Evolutionary conservation across 306 rosid genomes (phyloP).

Genomic region (Cyclanthera cordifolia): DNA sequence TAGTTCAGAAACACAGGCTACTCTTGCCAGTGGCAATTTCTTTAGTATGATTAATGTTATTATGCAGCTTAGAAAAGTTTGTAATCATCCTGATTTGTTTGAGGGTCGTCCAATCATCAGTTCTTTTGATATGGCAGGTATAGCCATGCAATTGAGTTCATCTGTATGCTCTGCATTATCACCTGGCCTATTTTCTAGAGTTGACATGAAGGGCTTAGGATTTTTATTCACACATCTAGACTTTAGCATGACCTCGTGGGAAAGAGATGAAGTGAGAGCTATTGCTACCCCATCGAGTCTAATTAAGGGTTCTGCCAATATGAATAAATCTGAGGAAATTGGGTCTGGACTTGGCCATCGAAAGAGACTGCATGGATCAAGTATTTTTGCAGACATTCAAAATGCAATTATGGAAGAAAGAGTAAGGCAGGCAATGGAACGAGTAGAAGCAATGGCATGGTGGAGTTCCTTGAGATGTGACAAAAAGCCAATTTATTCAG

Average conservation of each 20-base stretch:
- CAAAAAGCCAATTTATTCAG: constrained; percentile 59
- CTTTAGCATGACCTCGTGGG: constrained; percentile 84
- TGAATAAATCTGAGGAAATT: constrained; percentile 36
- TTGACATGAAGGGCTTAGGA: constrained; percentile 67
- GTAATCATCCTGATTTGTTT: constrained; percentile 97
- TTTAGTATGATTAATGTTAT: constrained; percentile 94
- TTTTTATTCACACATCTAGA: constrained; percentile 79
- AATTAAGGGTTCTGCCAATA: constrained; percentile 45
- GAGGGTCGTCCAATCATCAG: constrained; percentile 99
- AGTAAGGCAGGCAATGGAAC: constrained; percentile 58
- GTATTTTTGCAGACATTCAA: constrained; percentile 76
- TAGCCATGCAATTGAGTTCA: constrained; percentile 66
- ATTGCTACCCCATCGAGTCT: constrained; percentile 59
- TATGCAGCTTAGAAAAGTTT: constrained; percentile 98
- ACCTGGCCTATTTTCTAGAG: constrained; percentile 47
- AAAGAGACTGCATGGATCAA: constrained; percentile 54
- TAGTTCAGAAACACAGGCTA: constrained; percentile 90
- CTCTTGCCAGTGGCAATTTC: constrained; percentile 85
- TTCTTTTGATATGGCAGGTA: constrained; percentile 79
- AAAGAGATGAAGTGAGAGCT: constrained; percentile 70
- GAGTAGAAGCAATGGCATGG: constrained; percentile 78
- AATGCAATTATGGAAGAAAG: constrained; percentile 81
- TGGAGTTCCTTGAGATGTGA: constrained; percentile 91
- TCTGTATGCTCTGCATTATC: constrained; percentile 59
- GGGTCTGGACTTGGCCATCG: constrained; percentile 40